Percentiles rank a stretch among this genome's conserved stretches.
Conservation (phyloP, 2,329 filamentous ascomycete species). For the Fusarium pseudocircinatum region DNA sequence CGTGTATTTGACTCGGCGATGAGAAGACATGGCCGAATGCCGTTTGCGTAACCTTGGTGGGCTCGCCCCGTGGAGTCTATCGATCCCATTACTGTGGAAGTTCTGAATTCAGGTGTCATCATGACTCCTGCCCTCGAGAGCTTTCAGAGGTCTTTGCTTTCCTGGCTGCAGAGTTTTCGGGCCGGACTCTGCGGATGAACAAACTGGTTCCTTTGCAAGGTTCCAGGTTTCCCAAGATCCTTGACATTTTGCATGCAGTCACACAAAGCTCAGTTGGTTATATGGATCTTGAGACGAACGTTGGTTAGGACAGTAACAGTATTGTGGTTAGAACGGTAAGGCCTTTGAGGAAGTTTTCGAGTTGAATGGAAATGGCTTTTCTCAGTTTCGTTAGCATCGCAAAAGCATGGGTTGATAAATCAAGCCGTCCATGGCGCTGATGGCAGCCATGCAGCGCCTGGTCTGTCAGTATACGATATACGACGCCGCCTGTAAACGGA, state of each 20-base stretch:
- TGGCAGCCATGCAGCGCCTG: neutral
- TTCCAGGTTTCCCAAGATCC: constrained; percentile 51
- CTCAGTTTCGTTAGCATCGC: constrained; percentile 69
- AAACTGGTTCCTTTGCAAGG: constrained; percentile 55
- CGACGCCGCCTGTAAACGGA: neutral
- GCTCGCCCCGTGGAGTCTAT: neutral
- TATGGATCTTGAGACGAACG: neutral
- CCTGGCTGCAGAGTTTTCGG: constrained; percentile 67
- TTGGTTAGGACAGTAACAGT: neutral
- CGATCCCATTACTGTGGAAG: constrained; percentile 29
- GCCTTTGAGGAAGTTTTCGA: neutral
- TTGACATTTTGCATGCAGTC: constrained; percentile 23
- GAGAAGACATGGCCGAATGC: neutral
- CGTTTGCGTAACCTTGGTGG: neutral
- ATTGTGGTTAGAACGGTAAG: neutral
- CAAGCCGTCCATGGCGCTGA: neutral
- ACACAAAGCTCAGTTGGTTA: neutral
- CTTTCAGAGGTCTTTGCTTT: constrained; percentile 61
- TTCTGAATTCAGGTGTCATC: constrained; percentile 58
- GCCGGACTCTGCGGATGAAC: constrained; percentile 64
- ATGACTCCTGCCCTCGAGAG: constrained; percentile 60
- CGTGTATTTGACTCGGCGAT: neutral
- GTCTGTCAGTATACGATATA: neutral
- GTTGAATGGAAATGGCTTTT: constrained; percentile 43
- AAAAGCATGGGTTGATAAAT: constrained; percentile 64